Evolutionary conservation across 768 basidiomycete species (phyloP).

Genomic region (Baorangia bicolor): DNA sequence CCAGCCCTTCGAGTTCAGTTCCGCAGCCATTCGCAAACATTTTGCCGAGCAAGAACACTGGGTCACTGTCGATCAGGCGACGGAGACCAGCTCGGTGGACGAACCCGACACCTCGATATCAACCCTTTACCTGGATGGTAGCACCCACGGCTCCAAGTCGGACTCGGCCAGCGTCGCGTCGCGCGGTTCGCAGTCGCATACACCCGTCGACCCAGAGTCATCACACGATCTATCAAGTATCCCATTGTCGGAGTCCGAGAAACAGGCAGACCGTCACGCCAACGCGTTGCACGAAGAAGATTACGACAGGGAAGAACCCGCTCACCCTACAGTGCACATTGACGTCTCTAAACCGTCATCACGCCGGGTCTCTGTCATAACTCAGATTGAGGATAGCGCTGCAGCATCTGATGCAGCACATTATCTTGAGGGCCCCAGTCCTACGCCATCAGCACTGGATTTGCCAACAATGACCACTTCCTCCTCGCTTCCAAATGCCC

Average conservation of each 20-base stretch:
- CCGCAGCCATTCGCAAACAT: slow-evolving; percentile 61
- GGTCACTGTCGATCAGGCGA: slow-evolving; percentile 25
- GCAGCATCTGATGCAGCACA: not conserved
- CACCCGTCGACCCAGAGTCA: slow-evolving; percentile 15
- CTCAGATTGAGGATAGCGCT: not conserved
- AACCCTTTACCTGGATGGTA: slow-evolving; percentile 53
- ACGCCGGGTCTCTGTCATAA: slow-evolving; percentile 28
- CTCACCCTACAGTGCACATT: slow-evolving; percentile 45
- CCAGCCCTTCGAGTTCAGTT: slow-evolving; percentile 51
- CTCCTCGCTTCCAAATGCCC: slow-evolving; percentile 28
- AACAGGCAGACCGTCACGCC: not conserved
- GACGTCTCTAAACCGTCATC: slow-evolving; percentile 39
- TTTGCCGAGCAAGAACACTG: slow-evolving; percentile 49
- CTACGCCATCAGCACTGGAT: slow-evolving; percentile 15
- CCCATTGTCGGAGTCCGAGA: slow-evolving; percentile 20
- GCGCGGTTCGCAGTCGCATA: slow-evolving; percentile 23
- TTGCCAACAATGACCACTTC: slow-evolving; percentile 30
- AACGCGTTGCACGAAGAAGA: slow-evolving; percentile 1
- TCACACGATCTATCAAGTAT: slow-evolving; percentile 23
- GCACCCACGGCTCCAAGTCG: slow-evolving; percentile 17
- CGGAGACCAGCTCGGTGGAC: slow-evolving; percentile 34
- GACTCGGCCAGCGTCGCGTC: slow-evolving; percentile 16
- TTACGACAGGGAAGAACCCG: slow-evolving; percentile 3
- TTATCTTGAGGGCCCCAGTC: not conserved
- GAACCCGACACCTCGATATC: slow-evolving; percentile 51